phyloP scores from a whole-genome alignment of 129 eudicot species.

The Pulicaria dysenterica region DNA sequence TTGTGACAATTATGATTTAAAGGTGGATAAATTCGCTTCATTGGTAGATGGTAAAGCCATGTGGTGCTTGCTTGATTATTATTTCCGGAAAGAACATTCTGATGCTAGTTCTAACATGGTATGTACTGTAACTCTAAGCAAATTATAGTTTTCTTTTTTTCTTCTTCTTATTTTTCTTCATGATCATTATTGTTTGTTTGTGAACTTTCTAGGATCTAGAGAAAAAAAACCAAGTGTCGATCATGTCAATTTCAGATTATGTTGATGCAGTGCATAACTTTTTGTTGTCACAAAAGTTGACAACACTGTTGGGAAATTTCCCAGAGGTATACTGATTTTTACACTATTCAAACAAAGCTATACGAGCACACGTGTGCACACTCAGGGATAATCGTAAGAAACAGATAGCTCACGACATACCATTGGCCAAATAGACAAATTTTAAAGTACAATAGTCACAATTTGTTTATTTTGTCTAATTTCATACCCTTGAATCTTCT shows the following conservation, averaged over 20 bases:
- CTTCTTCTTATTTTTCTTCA: conserved; percentile 2
- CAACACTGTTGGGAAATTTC: conserved; percentile 79
- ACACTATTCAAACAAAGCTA: too few species aligned
- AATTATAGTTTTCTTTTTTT: neutral
- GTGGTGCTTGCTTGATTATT: conserved; percentile 98
- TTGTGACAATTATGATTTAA: conserved; percentile 59
- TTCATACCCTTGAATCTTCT: too few species aligned
- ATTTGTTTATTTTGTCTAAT: too few species aligned
- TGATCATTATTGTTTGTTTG: neutral
- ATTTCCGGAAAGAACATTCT: conserved; percentile 70
- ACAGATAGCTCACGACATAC: too few species aligned
- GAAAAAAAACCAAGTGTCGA: conserved; percentile 52
- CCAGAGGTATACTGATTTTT: conserved; percentile 73
- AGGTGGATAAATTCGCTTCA: conserved; percentile 66
- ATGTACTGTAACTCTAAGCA: conserved; percentile 15
- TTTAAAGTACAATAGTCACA: too few species aligned
- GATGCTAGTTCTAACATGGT: conserved; percentile 53
- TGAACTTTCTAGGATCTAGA: conserved; percentile 42
- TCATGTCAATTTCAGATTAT: conserved; percentile 74
- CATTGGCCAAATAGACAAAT: too few species aligned
- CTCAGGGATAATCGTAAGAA: too few species aligned
- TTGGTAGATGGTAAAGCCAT: conserved; percentile 91
- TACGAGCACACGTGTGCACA: too few species aligned
- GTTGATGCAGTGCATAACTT: conserved; percentile 97
- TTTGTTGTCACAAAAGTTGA: conserved; percentile 79